These are phyloP conservation scores for Sarcomyxa edulis DNA, from an alignment of 768 basidiomycete species.

Conservation along the genomic window DNA sequence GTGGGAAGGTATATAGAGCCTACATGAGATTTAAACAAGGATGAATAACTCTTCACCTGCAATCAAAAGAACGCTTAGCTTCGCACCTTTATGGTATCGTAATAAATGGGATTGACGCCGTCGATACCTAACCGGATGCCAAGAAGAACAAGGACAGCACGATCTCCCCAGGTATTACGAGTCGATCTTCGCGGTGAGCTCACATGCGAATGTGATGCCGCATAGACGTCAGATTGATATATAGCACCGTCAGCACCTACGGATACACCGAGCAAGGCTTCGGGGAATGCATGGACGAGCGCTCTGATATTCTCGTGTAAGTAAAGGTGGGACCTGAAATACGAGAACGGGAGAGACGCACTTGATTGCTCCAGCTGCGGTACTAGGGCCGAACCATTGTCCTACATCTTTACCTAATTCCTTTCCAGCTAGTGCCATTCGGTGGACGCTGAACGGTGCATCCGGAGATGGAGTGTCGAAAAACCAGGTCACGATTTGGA, in stretches of 20 bases:
- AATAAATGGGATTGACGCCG: conserved; percentile 93
- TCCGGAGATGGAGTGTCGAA: conserved; percentile 81
- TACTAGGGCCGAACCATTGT: conserved; percentile 97
- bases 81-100: conserved; percentile 64
- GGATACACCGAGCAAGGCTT: conserved; percentile 74
- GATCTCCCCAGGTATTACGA: conserved; percentile 60
- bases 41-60: background rate
- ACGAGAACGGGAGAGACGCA: conserved; percentile 28
- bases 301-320: conserved; percentile 39
- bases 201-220: conserved; percentile 46
- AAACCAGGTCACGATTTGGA: conserved; percentile 93
- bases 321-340: background rate
- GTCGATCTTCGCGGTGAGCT: conserved; percentile 8
- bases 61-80: background rate
- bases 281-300: conserved; percentile 74
- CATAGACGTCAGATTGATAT: conserved; percentile 82
- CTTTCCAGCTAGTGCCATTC: conserved; percentile 93
- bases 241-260: conserved; percentile 80
- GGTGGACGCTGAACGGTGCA: conserved; percentile 91
- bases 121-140: conserved; percentile 87
- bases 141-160: conserved; percentile 81
- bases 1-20: conserved; percentile 88
- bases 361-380: conserved; percentile 96
- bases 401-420: conserved; percentile 93
- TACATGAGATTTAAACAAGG: conserved; percentile 20